Evolutionary conservation across 352 stramenopile genomes (phyloP).

Genomic region (Phytopythium boreale): DNA sequence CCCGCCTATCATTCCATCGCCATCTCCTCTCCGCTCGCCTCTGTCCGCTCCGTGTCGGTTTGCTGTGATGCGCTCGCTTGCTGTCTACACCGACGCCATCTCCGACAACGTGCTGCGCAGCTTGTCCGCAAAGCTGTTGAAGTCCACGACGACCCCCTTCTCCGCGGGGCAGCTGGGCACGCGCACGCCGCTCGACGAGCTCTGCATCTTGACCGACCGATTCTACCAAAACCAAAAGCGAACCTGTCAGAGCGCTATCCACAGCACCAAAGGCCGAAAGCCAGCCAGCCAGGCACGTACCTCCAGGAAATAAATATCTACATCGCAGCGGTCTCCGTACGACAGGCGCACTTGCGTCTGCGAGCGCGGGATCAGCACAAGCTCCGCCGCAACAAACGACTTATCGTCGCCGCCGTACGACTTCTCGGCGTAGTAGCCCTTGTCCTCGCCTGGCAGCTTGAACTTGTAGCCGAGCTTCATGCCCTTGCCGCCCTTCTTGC

Average conservation of each 20-base stretch:
- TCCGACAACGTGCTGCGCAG: constrained; percentile 80
- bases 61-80: too few species aligned
- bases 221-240: constrained; percentile 38
- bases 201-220: constrained; percentile 83
- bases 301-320: constrained; percentile 92
- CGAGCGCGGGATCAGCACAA: constrained; percentile 82
- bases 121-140: constrained; percentile 80
- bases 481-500: constrained; percentile 79
- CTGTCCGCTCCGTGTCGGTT: neutral
- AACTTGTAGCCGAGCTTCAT: constrained; percentile 88
- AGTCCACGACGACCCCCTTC: constrained; percentile 66
- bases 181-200: constrained; percentile 67
- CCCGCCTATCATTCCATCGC: neutral
- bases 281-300: constrained; percentile 19
- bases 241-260: neutral
- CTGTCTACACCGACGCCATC: constrained; percentile 61
- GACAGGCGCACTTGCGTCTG: constrained; percentile 82
- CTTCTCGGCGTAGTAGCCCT: constrained; percentile 82
- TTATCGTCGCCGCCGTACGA: constrained; percentile 85
- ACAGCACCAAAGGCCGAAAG: neutral
- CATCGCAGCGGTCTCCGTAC: constrained; percentile 80
- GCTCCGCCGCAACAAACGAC: constrained; percentile 77
- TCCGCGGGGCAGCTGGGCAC: constrained; percentile 75
- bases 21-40: neutral
- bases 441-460: constrained; percentile 84